Percentiles rank a stretch among this genome's conserved stretches.
Evolutionary conservation across 345 rosid species (phyloP).

Genomic region (Toxicodendron radicans): DNA sequence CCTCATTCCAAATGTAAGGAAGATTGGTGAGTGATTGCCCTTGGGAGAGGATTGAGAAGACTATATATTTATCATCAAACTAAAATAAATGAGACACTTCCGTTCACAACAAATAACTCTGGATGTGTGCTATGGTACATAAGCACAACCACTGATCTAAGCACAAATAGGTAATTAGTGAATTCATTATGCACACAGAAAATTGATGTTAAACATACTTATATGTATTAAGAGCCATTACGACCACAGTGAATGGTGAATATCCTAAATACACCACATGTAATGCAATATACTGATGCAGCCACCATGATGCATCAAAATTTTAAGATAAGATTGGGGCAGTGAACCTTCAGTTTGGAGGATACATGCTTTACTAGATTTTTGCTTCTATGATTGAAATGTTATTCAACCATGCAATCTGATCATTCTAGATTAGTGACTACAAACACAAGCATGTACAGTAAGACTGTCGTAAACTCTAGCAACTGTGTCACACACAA

Average conservation of each 20-base stretch:
- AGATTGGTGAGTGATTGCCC: not conserved
- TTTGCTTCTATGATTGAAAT: not conserved
- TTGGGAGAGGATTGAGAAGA: not conserved
- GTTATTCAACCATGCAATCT: not conserved
- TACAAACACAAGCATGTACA: not conserved
- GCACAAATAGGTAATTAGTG: conserved; percentile 2
- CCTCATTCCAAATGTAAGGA: not conserved
- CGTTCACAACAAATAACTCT: not conserved
- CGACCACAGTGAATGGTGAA: not conserved
- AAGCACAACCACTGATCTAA: not conserved
- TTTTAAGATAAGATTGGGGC: not conserved
- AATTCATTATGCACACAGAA: not conserved
- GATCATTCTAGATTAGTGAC: not conserved
- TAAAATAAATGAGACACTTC: not conserved
- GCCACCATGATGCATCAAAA: not conserved
- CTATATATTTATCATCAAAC: not conserved
- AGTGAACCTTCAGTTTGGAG: not conserved
- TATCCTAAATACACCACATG: not conserved
- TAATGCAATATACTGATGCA: not conserved
- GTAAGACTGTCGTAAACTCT: not conserved
- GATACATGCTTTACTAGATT: not conserved
- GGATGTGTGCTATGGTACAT: not conserved
- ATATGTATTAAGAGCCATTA: not conserved
- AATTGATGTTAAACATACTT: not conserved
- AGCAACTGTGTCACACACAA: not conserved